Conservation (phyloP, 1,139 yeast species). For the Arxiozyma telluris region DNA sequence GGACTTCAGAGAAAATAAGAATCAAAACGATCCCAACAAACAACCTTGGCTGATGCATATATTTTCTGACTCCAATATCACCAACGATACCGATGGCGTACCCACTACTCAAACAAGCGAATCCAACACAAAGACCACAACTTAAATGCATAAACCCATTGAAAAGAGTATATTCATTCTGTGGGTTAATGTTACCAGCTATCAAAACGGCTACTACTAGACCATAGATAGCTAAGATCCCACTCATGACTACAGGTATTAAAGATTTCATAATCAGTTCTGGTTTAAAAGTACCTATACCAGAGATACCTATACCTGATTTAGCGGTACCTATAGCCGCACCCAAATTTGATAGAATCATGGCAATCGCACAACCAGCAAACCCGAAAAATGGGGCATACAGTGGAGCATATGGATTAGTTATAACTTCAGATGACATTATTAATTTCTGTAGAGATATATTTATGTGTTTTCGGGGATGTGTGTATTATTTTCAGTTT, state of each 20-base stretch:
- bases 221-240: conserved; percentile 94
- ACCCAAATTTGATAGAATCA: conserved; percentile 84
- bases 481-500: no score
- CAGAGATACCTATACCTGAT: conserved; percentile 94
- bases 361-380: conserved; percentile 88
- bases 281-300: conserved; percentile 80
- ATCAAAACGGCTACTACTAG: conserved; percentile 91
- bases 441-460: background rate
- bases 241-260: conserved; percentile 96
- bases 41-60: conserved; percentile 92
- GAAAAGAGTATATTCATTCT: conserved; percentile 70
- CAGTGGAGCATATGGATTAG: conserved; percentile 59
- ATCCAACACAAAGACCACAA: conserved; percentile 91
- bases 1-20: conserved; percentile 94
- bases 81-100: conserved; percentile 99
- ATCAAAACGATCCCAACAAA: conserved; percentile 90
- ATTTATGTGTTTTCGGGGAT: no score
- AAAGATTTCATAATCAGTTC: conserved; percentile 75
- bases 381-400: conserved; percentile 95
- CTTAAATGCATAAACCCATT: conserved; percentile 96
- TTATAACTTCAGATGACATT: conserved; percentile 11
- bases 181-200: conserved; percentile 83
- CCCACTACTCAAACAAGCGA: conserved; percentile 94
- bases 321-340: conserved; percentile 99
- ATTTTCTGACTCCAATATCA: conserved; percentile 95